Evolutionary conservation across 306 rosid species (phyloP).

Genomic region (Prosopis cineraria): DNA sequence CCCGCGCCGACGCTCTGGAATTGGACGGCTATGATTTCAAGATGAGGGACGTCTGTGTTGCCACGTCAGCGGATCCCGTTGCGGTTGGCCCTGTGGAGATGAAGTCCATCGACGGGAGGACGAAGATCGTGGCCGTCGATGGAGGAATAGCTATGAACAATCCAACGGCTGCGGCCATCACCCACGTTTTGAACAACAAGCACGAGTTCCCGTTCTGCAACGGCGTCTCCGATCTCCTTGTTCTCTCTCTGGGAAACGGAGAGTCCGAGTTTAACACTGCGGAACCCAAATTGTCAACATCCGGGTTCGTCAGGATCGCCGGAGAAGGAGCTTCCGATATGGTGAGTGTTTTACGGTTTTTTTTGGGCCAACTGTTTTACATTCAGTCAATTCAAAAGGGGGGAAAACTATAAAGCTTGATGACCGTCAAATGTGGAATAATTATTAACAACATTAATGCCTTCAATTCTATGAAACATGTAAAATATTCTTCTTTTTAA

Average conservation of each 20-base stretch:
- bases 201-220: conserved; percentile 89
- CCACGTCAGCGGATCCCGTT: conserved; percentile 59
- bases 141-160: conserved; percentile 90
- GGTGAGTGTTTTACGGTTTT: conserved; percentile 49
- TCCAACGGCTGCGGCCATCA: conserved; percentile 83
- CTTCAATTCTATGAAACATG: background rate
- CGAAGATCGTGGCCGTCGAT: conserved; percentile 76
- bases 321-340: conserved; percentile 91
- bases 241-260: conserved; percentile 88
- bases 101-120: conserved; percentile 64
- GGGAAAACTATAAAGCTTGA: background rate
- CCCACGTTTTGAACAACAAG: conserved; percentile 92
- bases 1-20: conserved; percentile 95
- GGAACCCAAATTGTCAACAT: conserved; percentile 37
- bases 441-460: background rate
- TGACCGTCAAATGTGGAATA: background rate
- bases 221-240: conserved; percentile 72
- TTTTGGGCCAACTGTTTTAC: background rate
- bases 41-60: conserved; percentile 79
- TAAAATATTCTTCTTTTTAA: background rate
- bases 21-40: conserved; percentile 90
- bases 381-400: background rate
- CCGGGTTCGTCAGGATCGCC: conserved; percentile 63
- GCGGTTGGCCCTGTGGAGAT: conserved; percentile 45
- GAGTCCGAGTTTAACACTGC: conserved; percentile 60